Conservation (phyloP, 306 rosid species). For the Vicia villosa region DNA sequence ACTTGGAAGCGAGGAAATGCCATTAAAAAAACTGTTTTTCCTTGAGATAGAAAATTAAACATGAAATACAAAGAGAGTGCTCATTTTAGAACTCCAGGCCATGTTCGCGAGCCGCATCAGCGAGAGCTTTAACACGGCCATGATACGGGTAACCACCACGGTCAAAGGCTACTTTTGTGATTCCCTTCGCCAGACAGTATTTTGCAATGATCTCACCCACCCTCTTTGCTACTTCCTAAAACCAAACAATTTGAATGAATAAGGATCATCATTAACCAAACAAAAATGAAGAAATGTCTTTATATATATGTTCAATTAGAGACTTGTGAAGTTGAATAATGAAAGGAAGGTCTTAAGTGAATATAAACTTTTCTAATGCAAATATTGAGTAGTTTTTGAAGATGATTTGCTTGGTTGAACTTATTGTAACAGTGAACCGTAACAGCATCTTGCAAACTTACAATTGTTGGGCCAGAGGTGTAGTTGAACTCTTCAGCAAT, state of each 20-base stretch:
- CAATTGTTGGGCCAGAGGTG: constrained; percentile 82
- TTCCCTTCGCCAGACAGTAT: constrained; percentile 88
- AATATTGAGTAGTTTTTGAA: neutral
- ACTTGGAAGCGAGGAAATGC: constrained; percentile 29
- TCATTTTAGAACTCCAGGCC: constrained; percentile 75
- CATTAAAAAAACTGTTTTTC: constrained; percentile 26
- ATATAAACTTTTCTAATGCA: neutral
- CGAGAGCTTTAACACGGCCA: constrained; percentile 91
- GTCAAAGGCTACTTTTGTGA: constrained; percentile 90
- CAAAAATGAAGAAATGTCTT: neutral
- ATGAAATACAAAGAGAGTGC: constrained; percentile 29
- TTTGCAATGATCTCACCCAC: constrained; percentile 91
- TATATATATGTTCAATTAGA: constrained; percentile 1
- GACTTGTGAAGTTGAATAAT: neutral
- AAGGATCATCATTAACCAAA: constrained; percentile 18
- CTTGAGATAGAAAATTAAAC: constrained; percentile 26
- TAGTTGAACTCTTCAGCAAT: constrained; percentile 71
- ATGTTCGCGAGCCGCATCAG: constrained; percentile 83
- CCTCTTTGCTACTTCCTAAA: constrained; percentile 90
- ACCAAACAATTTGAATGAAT: constrained; percentile 27
- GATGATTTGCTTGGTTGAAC: constrained; percentile 1
- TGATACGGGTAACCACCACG: constrained; percentile 96
- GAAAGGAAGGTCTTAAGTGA: constrained; percentile 16
- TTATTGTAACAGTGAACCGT: neutral
- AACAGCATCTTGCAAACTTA: constrained; percentile 47